Base-by-base conservation (phyloP, 2,329 filamentous ascomycete genomes). In the Fusarium sp. region DNA sequence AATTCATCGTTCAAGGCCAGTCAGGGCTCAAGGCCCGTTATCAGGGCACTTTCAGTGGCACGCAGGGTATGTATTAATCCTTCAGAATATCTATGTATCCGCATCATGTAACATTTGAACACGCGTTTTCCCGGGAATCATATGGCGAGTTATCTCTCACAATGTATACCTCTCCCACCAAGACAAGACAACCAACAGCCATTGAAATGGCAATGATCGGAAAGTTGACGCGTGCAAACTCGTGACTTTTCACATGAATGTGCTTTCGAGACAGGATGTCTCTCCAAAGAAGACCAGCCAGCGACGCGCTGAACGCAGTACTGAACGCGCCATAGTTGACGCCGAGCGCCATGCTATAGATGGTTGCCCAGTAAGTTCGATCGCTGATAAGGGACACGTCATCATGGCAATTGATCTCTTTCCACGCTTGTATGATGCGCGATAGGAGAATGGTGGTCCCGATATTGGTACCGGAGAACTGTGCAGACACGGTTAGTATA, bases 381-480 rank as follows among this genome's bases (percentile, higher is more conserved):
- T 92, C 80, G 14, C 81, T 85, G 50, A 93, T 91, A 1, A 83
- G 77, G 2, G 76, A 78, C 0, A 78, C 78, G 47, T 82, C 84
- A 39, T 82, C 84, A 0, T 67, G 61, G 1, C 74, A 57, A 67
- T 91, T 88, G 40, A 93, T 91, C 3, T 80, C 72, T 65, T 87
- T 81, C 91, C 91, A 93, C 0, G 87, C 81, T 75, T 93, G 91
- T 13, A 93, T 87, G 8, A 93, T 85, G 5, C 91, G 88, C 10
- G 87, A 92, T 2, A 93, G 82, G 1, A 93, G 85, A 73, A 94
- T 93, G 0, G 91, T 91, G 0, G 91, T 92, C 34, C 91, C 91
- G 53, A 93, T 93, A 68, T 93, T 93, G 3, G 91, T 93, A 19
- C 91, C 91, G 0, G 91, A 89, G 70, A 93, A 93, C 90, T 93